Base-by-base conservation (phyloP, 768 basidiomycete species). In the Candolleomyces aberdarensis region DNA sequence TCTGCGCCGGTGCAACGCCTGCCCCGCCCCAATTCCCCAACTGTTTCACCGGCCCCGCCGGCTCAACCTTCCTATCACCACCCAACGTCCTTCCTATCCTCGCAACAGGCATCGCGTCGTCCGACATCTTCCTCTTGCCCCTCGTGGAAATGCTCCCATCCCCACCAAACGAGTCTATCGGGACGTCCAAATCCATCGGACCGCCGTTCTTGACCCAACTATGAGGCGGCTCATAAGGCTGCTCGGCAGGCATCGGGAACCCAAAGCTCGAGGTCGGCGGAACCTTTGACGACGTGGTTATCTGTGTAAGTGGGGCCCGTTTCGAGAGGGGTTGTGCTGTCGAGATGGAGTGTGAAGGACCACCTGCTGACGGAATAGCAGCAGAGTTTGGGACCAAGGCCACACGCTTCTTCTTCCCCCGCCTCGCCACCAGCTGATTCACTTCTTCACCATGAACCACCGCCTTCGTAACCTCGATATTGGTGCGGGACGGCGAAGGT, bases 401-500 rank as follows among this genome's bases (percentile, higher is more conserved):
- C 17, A 61, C 72, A 54, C 90, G 83, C 70, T 88, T 89, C 75
- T 91, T 90, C 62, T 73, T 76, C 32, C 78, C 84, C 58, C 89
- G 83, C 70, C 91, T 91, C 53, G 90, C 90, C 8, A 92, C 85
- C 13, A 92, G 81, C 61, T 83, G 82, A 65, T 92, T 89, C 49
- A 92, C 81, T 51, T 82, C 78, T 70, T 90, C 89, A 15, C 81
- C 83, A 1, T 77, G 74, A 3, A 73, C 72, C 56, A 71, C 72
- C 10, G 61, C 64, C 52, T 75, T 64, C 47, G 64, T 66, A 19
- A 60, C 49, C 43, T 67, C 79, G 62, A 83, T 54, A 64, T 60
- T 36, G 57, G 67, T 41, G 73, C 69, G 58, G 74, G 75, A 41
- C 70, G 75, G 60, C 19, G 60, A 56, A 7, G 60, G 60, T 14